Base-by-base conservation (phyloP, 768 basidiomycete species). In the Neoboletus brunneissimus region DNA sequence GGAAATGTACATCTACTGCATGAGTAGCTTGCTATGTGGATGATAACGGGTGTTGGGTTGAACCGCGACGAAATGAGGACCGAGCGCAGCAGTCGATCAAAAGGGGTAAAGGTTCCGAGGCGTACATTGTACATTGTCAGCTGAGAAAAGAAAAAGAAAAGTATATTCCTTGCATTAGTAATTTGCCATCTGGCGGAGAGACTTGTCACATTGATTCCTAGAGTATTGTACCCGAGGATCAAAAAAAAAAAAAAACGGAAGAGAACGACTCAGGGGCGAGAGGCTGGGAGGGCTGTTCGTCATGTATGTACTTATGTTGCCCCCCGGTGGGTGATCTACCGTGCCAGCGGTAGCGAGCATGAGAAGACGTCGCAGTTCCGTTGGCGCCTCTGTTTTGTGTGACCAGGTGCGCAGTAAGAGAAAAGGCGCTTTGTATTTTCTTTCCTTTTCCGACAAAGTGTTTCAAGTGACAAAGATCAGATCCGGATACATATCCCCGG, bases 151-250 rank as follows among this genome's bases (percentile, higher is more conserved):
- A 7, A 1, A 40, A 40, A 40, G n/a, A 4, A 40, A 40, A 3
- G 38, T 11, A 40, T 11, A 10, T 20, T 11, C n/a, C 38, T 20
- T 40, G 38, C 18, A n/a, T n/a, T 20, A 5, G 38, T 8, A 11
- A 40, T 20, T 11, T 20, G 38, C 9, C 20, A 8, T 20, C n/a
- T 40, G 38, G 2, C n/a, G n/a, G n/a, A 40, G n/a, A 11, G n/a
- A 18, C 9, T n/a, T 1, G n/a, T 10, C n/a, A n/a, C n/a, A 4
- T 9, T 10, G 37, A n/a, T n/a, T 11, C n/a, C n/a, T 0, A 3
- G 16, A 16, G 10, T 10, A n/a, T 5, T 5, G 15, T 6, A 10
- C 38, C 38, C 38, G n/a, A 40, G 38, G 38, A 20, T 40, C 38
- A 8, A n/a, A n/a, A n/a, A n/a, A n/a, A n/a, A n/a, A n/a, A n/a